Base-by-base conservation (phyloP, 192 early-diverging fungal genomes). In the Jimgerdemannia flammicorona region DNA sequence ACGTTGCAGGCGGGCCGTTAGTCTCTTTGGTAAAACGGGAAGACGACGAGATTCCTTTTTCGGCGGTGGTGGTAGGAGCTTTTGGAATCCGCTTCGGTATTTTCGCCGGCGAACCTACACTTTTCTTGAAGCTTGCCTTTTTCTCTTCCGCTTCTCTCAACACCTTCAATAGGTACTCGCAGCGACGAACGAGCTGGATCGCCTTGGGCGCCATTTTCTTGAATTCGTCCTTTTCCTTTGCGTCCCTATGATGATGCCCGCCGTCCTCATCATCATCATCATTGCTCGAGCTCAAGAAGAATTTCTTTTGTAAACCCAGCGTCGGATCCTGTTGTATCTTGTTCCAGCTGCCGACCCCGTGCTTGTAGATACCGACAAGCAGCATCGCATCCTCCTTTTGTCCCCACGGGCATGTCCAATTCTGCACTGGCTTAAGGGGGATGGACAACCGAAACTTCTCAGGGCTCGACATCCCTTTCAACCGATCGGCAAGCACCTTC, bases 301-400 rank as follows among this genome's bases (percentile, higher is more conserved):
- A 95, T 81, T 98, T 99, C 69, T 90, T 89, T 3, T 85, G 70
- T 68, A 99, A 88, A 0, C 92, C 92, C n/a, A 99, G 82, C 0
- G 85, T 77, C 3, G 81, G 40, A 76, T 99, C 97, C 3, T 89
- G 88, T 67, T 94, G 93, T 10, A 99, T 97, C 70, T 85, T 79
- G 68, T 88, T 81, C 97, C 96, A 98, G 72, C 87, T 92, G 14
- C 97, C 96, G 83, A 95, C 97, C 40, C 98, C 98, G 79, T 99
- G 91, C 69, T 88, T 86, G 80, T 95, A 95, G 65, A 99, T 92
- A 70, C 98, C 98, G 41, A 98, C 93, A 19, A 99, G 84, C 43
- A 99, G 87, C 94, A 96, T 95, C 20, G 97, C 88, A 79, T 99
- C 98, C 77, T 99, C 98, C 64, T 90, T 90, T 70, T 90, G 91